Conservation (phyloP, 176 grass and related monocot species). For the Neostapfia colusana region DNA sequence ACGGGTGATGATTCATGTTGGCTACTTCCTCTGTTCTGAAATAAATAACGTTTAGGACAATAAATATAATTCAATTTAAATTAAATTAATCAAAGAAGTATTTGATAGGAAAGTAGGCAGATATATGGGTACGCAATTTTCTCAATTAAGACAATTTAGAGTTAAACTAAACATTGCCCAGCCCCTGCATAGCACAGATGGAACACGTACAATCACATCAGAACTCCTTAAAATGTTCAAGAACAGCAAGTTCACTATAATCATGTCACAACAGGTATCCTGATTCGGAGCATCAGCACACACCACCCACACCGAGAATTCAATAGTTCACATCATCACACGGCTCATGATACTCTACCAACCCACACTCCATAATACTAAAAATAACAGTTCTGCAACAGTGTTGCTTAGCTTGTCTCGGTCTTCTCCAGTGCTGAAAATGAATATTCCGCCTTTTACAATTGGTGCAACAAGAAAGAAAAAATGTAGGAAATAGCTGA, state of each 20-base stretch:
- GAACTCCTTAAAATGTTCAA: not conserved
- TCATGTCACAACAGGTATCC: not conserved
- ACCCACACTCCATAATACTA: not conserved
- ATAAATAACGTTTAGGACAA: no score
- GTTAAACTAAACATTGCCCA: no score
- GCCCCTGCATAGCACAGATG: not conserved
- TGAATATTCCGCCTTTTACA: conserved; percentile 12
- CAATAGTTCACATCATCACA: not conserved
- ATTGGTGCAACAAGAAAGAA: not conserved
- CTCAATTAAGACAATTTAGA: not conserved
- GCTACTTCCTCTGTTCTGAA: no score
- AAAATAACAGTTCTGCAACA: not conserved
- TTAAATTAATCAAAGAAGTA: no score
- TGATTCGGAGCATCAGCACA: not conserved
- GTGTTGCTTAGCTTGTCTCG: not conserved
- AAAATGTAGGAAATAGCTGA: not conserved
- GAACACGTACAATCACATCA: not conserved
- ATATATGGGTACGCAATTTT: not conserved
- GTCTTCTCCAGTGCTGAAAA: conserved; percentile 47
- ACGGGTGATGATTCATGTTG: no score
- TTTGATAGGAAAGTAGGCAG: no score
- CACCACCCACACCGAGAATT: not conserved
- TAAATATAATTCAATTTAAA: no score
- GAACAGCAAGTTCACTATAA: not conserved
- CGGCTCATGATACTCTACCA: not conserved